These are phyloP conservation scores for Beauveria bassiana DNA, from an alignment of 2,329 filamentous ascomycete species.

Conservation along the genomic window DNA sequence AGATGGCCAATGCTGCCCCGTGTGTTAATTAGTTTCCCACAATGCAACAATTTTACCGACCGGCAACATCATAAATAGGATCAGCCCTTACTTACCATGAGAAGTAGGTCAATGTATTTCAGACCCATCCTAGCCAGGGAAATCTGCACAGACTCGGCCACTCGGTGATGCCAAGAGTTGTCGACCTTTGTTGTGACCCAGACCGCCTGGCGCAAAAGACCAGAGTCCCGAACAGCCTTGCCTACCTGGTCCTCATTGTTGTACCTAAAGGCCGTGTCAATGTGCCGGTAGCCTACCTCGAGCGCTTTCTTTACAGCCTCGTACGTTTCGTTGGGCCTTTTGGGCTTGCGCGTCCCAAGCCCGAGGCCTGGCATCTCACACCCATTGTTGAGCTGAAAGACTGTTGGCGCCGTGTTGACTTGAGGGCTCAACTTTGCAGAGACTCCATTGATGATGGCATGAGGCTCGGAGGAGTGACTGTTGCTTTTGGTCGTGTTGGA, in stretches of 20 bases:
- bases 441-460: not conserved
- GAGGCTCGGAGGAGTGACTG: not conserved
- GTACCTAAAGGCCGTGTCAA: slow-evolving; percentile 7
- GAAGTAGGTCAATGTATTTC: slow-evolving; percentile 5
- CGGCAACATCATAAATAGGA: not conserved
- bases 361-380: slow-evolving; percentile 1
- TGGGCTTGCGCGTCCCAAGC: slow-evolving; percentile 1
- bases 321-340: not conserved
- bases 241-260: slow-evolving; percentile 9
- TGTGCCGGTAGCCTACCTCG: not conserved
- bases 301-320: not conserved
- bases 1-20: slow-evolving; percentile 1
- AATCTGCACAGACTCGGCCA: slow-evolving; percentile 3
- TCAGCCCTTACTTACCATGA: not conserved
- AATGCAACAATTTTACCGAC: too few relatives aligned
- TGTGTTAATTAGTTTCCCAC: not conserved
- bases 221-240: slow-evolving; percentile 1
- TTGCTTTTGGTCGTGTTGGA: not conserved
- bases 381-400: slow-evolving; percentile 1
- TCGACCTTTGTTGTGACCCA: slow-evolving; percentile 10
- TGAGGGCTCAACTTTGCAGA: not conserved
- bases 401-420: not conserved
- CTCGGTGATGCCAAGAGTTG: slow-evolving; percentile 7
- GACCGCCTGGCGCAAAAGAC: not conserved
- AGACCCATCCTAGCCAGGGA: not conserved